phyloP scores from a whole-genome alignment of 768 basidiomycete genomes.

The Naganishia vishniacii region DNA sequence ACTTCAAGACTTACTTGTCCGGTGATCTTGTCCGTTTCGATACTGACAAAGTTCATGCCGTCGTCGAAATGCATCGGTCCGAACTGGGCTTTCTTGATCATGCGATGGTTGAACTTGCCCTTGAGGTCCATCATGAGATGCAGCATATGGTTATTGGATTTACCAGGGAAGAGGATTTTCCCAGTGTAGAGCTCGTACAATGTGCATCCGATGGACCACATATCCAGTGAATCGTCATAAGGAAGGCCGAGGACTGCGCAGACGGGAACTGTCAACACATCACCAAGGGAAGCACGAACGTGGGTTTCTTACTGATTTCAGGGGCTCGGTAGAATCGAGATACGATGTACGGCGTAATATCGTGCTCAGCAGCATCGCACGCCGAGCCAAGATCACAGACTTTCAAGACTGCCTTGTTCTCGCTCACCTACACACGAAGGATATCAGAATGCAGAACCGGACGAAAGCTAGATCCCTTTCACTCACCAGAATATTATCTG shows the following conservation, averaged over 20 bases:
- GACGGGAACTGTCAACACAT: constrained; percentile 2
- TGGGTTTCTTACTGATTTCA: constrained; percentile 74
- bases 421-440: constrained; percentile 67
- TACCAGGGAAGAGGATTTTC: constrained; percentile 94
- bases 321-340: constrained; percentile 96
- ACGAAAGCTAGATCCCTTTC: not conserved
- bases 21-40: constrained; percentile 77
- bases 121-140: constrained; percentile 96
- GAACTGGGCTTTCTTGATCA: constrained; percentile 92
- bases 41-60: constrained; percentile 70
- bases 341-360: constrained; percentile 96
- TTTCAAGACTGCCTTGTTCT: constrained; percentile 86
- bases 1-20: constrained; percentile 62
- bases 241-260: constrained; percentile 80
- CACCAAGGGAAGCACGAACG: not conserved
- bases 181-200: constrained; percentile 71
- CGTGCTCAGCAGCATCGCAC: constrained; percentile 78
- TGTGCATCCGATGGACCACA: constrained; percentile 97
- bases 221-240: constrained; percentile 86
- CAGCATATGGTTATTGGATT: constrained; percentile 96
- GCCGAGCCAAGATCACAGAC: constrained; percentile 97
- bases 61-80: constrained; percentile 91
- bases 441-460: not conserved
- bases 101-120: constrained; percentile 83
- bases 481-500: constrained; percentile 89